Evolutionary conservation across 495 filamentous ascomycete genomes (phyloP).

Genomic region (Bathelium albidoporum): DNA sequence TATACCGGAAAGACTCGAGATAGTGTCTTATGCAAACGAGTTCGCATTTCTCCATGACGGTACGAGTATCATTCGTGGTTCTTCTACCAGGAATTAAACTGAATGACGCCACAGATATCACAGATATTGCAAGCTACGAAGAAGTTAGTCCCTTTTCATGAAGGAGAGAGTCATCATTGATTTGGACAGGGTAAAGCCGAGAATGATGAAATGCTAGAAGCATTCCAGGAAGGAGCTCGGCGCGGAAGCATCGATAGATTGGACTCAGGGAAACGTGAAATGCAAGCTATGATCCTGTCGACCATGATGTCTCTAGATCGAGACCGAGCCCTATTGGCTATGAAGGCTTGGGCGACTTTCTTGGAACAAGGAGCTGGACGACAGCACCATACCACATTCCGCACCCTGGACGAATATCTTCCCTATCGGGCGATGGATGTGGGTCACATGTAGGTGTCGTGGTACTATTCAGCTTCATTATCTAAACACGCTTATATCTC

Average conservation of each 20-base stretch:
- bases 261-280: neutral
- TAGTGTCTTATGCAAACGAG: constrained; percentile 36
- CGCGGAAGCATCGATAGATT: neutral
- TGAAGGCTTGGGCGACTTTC: neutral
- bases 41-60: constrained; percentile 38
- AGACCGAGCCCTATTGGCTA: neutral
- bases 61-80: too few species aligned
- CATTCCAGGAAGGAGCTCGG: neutral
- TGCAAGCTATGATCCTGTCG: neutral
- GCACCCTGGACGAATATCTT: constrained; percentile 18
- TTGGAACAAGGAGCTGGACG: neutral
- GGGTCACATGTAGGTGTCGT: constrained; percentile 11
- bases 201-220: neutral
- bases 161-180: too few species aligned
- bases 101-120: neutral
- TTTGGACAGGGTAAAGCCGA: neutral
- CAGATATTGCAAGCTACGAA: neutral
- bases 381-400: neutral
- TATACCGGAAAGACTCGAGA: constrained; percentile 34
- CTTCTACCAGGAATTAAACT: too few species aligned
- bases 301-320: neutral
- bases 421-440: constrained; percentile 10
- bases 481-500: neutral
- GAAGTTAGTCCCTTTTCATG: neutral
- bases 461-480: neutral